Base-by-base conservation (phyloP, 768 basidiomycete species). In the Boletus huronensis region DNA sequence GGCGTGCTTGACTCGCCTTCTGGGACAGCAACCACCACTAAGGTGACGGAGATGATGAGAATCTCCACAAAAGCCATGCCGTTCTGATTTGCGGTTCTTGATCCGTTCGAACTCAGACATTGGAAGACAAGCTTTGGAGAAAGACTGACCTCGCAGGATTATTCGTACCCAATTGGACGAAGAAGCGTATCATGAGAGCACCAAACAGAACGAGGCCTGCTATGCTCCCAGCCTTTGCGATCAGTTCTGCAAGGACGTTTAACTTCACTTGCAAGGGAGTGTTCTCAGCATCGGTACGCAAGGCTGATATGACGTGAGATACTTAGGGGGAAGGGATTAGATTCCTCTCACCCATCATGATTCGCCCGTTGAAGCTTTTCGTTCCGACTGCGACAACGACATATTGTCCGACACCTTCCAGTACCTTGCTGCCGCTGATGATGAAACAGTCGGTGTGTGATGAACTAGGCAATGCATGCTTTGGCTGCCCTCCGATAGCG, bases 221-320 rank as follows among this genome's bases (percentile, higher is more conserved):
- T 17, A 78, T 71, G 31, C 86, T 85, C 57, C 95, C 97, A 29
- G 91, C 72, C 70, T 95, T 96, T 39, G 95, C 97, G 64, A 99
- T 98, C 26, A 93, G 76, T 62, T 98, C 95, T 16, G 97, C 97
- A n/a, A 99, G 82, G 28, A 76, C 67, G 67, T 99, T 99, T 61
- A 99, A 77, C 72, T 99, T 98, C 68, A 90, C 70, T 68, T 98
- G 97, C 11, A 98, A 79, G 0, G 97, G 97, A 0, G 97, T 99
- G 58, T 88, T 83, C 68, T 95, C 93, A 3, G 87, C 67, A 54
- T 94, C 93, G 5, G 87, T 86, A 50, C 89, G 88, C 44, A 98
- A 82, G 46, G 92, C 94, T 95, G 55, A 40, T 25, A 38, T 8
- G 21, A 17, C 5, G 36, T 57, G 45, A 59, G 57, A 26, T 26